Evolutionary conservation across 495 filamentous ascomycete species (phyloP), one percentile per base, ranked within the genome.

Genomic region (Jackrogersella multiformis): DNA sequence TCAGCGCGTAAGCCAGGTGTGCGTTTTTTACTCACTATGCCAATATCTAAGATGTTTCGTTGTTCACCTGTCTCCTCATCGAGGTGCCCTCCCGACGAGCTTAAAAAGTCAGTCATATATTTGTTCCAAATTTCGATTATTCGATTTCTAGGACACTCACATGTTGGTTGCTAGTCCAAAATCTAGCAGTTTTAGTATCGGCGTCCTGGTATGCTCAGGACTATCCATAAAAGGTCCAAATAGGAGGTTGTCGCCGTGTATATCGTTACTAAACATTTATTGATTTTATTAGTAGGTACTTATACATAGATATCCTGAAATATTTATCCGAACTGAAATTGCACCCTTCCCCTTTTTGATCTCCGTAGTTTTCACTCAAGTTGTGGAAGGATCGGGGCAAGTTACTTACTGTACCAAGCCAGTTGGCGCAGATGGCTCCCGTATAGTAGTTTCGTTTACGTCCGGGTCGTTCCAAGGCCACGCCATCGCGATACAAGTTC

Each of bases 31-130:
- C 56, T 9, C 20, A 60, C 42, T 51, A 60, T 60, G 24, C 56
- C 56, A n/a, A 60, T 41, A 32, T 60, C 56, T 21, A 36, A n/a
- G 16, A 45, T 45, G 12, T 57, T 57, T 6, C 39, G 6, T 35
- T 57, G 54, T 6, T 23, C 28, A 5, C 24, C 54, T 32, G 54
- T 51, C 20, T 16, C 39, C 1, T 49, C 45, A 4, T 48, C 21
- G 12, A n/a, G n/a, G n/a, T n/a, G n/a, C n/a, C n/a, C n/a, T n/a
- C n/a, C n/a, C n/a, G n/a, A n/a, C n/a, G n/a, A n/a, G n/a, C n/a
- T 26, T 16, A n/a, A 51, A 2, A 35, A n/a, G 6, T 12, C 10
- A 4, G 2, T 34, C 7, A n/a, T n/a, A n/a, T n/a, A n/a, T n/a
- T n/a, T n/a, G n/a, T n/a, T n/a, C n/a, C n/a, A n/a, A n/a, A n/a